Conservation (phyloP, 495 filamentous ascomycete species). For the Niebla homalea region DNA sequence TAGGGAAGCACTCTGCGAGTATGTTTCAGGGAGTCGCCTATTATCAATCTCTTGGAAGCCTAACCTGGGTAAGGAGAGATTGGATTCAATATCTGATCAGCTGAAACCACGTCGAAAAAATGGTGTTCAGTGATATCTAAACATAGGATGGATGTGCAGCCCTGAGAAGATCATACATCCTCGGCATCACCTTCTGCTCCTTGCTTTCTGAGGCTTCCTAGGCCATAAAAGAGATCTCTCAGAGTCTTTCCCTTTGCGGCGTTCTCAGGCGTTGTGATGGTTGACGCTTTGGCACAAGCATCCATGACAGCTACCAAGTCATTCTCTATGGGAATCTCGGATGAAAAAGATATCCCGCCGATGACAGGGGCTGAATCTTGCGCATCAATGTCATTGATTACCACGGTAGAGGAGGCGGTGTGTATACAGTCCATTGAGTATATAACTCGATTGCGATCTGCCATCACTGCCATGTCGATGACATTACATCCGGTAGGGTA, state of each 20-base stretch:
- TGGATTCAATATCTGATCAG: too few species aligned
- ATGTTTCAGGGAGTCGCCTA: too few species aligned
- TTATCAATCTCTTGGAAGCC: too few species aligned
- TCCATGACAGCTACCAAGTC: slow-evolving; percentile 3
- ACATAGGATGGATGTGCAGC: too few species aligned
- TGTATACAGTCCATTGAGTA: slow-evolving; percentile 43
- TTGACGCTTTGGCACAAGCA: neutral
- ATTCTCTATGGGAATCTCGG: neutral
- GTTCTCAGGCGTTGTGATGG: neutral
- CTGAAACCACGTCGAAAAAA: too few species aligned
- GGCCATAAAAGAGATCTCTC: slow-evolving; percentile 48
- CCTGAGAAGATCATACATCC: neutral
- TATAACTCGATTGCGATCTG: slow-evolving; percentile 30
- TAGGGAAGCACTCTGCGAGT: too few species aligned
- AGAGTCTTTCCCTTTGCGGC: slow-evolving; percentile 11
- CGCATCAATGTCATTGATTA: slow-evolving; percentile 18
- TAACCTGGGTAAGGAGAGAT: too few species aligned
- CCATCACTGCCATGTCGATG: slow-evolving; percentile 37
- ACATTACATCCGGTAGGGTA: slow-evolving; percentile 45
- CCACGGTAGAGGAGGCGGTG: slow-evolving; percentile 27
- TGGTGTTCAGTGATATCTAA: too few species aligned
- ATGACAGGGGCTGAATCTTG: neutral
- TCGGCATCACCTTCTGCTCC: slow-evolving; percentile 31
- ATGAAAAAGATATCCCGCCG: neutral
- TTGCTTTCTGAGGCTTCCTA: slow-evolving; percentile 63